Base-by-base conservation (phyloP, 2,329 filamentous ascomycete species). In the Stagonosporopsis vannaccii region DNA sequence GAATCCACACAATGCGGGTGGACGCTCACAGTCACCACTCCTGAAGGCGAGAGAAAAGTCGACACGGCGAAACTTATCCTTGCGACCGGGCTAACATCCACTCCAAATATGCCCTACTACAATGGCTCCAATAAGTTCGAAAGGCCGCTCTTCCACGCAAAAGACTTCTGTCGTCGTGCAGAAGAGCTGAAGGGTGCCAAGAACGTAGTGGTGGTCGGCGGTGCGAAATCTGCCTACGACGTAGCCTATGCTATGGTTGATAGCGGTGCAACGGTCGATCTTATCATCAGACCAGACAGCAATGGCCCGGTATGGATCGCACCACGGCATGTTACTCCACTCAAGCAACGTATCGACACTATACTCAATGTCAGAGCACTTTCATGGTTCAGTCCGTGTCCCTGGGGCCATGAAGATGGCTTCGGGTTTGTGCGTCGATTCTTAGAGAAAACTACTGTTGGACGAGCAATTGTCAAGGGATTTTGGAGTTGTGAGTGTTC, bases 331-430 rank as follows among this genome's bases (percentile, higher is more conserved):
- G 86, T 90, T 8, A 90, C 88, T 1, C 87, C 87, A 0, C 69
- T 90, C n/a, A 87, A 87, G 70, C 82, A 82, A 53, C 86, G 85
- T 81, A 77, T 91, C 0, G 89, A 92, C 25, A 52, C 49, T 8
- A 52, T 52, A 17, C 49, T 52, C 8, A 52, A 52, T n/a, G 41
- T 52, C 15, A 44, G 49, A 32, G 49, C 49, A 20, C 20, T 52
- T 13, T 52, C 49, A 6, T 52, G 49, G 49, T 52, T 52, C 17
- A 52, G 49, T 45, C 49, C 49, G 4, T 52, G 49, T 6, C 41
- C 41, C 8, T 52, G 49, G 49, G 87, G 50, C 12, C 42, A 53
- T 15, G 41, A 45, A 19, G 49, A 52, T 37, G 49, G 49, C 2
- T 52, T 45, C 30, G 49, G 49, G 4, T 39, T 37, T 12, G 26